Evolutionary conservation across 768 basidiomycete species (phyloP).

Genomic region (Sutorius australiensis): DNA sequence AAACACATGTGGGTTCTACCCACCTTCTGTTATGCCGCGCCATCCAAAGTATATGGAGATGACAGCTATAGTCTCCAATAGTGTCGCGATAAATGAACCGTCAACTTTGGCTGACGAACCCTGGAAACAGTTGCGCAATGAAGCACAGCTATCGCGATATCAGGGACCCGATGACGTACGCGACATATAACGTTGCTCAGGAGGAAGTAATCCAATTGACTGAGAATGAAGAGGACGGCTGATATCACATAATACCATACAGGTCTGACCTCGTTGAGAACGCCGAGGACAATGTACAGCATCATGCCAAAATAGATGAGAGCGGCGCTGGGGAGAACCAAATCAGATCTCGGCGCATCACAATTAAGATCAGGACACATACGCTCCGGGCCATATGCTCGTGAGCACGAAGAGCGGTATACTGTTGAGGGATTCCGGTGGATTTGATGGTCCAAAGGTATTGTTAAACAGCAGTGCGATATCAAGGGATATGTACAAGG

Average conservation of each 20-base stretch:
- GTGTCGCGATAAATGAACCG: constrained; percentile 81
- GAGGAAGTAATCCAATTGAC: constrained; percentile 82
- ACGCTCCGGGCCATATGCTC: constrained; percentile 76
- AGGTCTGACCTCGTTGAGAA: constrained; percentile 77
- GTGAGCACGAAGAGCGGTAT: constrained; percentile 80
- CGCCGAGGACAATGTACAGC: constrained; percentile 70
- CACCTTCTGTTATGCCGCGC: constrained; percentile 87
- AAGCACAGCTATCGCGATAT: constrained; percentile 4
- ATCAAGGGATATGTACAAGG: constrained; percentile 84
- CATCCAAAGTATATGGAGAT: constrained; percentile 72
- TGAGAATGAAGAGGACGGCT: constrained; percentile 71
- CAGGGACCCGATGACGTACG: constrained; percentile 34
- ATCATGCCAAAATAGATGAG: constrained; percentile 72
- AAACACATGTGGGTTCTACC: constrained; percentile 17
- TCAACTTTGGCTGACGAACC: constrained; percentile 70
- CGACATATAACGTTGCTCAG: constrained; percentile 73
- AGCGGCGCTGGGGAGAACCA: constrained; percentile 44
- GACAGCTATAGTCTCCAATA: constrained; percentile 76
- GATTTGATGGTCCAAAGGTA: constrained; percentile 56
- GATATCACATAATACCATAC: constrained; percentile 74
- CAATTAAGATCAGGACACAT: constrained; percentile 29
- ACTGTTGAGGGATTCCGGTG: constrained; percentile 54
- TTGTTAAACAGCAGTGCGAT: constrained; percentile 63
- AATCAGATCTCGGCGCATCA: not conserved
- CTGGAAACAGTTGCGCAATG: constrained; percentile 31